These are phyloP conservation scores for Nidularia sp. DNA, from an alignment of 768 basidiomycete genomes.

Conservation along the genomic window DNA sequence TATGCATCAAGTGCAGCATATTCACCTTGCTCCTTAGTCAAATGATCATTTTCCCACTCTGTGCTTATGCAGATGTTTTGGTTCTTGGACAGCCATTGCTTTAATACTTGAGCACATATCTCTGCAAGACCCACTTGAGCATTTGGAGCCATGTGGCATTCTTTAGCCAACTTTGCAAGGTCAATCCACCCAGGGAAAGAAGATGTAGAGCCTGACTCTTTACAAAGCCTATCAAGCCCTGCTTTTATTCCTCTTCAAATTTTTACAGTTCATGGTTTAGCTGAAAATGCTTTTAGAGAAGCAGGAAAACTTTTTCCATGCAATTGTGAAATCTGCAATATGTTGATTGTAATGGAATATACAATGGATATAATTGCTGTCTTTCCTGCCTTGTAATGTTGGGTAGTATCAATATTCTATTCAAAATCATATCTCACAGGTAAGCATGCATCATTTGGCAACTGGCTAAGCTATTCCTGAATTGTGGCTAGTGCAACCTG, in stretches of 20 bases:
- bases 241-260: background rate
- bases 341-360: background rate
- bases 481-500: background rate
- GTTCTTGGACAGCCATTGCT: conserved; percentile 10
- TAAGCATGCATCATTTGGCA: background rate
- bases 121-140: conserved; percentile 21
- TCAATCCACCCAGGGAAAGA: conserved; percentile 21
- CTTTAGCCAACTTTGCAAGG: conserved; percentile 22
- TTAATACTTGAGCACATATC: conserved; percentile 19
- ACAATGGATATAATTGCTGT: background rate
- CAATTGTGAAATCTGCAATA: background rate
- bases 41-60: background rate
- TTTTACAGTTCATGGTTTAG: too few relatives aligned
- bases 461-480: background rate
- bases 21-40: background rate
- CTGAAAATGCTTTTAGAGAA: background rate
- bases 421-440: background rate
- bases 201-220: background rate
- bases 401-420: background rate
- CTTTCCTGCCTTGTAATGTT: background rate
- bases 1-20: background rate
- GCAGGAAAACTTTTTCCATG: background rate
- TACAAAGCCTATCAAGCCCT: background rate
- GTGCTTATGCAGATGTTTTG: background rate
- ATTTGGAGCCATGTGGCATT: conserved; percentile 9